Percentiles rank a stretch among this genome's conserved stretches.
These are phyloP conservation scores for Rhynchosporium graminicola DNA, from an alignment of 2,329 filamentous ascomycete genomes.

Conservation along the genomic window DNA sequence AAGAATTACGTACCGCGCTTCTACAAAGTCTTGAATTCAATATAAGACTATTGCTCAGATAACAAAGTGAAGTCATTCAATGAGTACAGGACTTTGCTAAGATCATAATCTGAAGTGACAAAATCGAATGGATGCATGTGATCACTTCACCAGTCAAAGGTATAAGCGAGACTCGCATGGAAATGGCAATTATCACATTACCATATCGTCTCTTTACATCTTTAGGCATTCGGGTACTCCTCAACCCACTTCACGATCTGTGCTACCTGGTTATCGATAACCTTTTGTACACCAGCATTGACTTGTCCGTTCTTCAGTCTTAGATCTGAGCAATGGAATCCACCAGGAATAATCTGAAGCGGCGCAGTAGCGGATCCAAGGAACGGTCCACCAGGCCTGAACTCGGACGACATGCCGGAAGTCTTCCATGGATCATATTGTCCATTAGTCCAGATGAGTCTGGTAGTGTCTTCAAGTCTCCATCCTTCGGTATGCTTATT, in stretches of 20 bases:
- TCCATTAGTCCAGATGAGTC: conserved; percentile 60
- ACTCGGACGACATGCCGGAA: conserved; percentile 52
- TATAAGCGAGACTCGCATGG: neutral
- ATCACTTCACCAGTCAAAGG: neutral
- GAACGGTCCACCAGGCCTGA: conserved; percentile 56
- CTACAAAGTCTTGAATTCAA: too few species aligned
- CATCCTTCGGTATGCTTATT: conserved; percentile 60
- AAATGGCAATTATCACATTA: neutral
- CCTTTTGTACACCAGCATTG: conserved; percentile 50
- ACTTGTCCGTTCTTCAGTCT: conserved; percentile 47
- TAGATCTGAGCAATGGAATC: conserved; percentile 58
- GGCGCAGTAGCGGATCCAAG: conserved; percentile 49
- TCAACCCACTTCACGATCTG: conserved; percentile 56
- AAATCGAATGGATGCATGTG: too few species aligned
- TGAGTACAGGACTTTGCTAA: too few species aligned
- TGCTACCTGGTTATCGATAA: conserved; percentile 51
- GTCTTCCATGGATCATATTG: conserved; percentile 62
- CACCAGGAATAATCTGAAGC: conserved; percentile 54
- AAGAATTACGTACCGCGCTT: too few species aligned
- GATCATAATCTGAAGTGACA: neutral
- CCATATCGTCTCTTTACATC: neutral
- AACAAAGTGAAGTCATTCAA: too few species aligned
- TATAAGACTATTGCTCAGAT: too few species aligned
- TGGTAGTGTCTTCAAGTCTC: conserved; percentile 51
- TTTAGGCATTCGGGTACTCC: conserved; percentile 43